Evolutionary conservation across 1,284 basidiomycete species (phyloP).

Genomic region (Ustilago shanxiensis): DNA sequence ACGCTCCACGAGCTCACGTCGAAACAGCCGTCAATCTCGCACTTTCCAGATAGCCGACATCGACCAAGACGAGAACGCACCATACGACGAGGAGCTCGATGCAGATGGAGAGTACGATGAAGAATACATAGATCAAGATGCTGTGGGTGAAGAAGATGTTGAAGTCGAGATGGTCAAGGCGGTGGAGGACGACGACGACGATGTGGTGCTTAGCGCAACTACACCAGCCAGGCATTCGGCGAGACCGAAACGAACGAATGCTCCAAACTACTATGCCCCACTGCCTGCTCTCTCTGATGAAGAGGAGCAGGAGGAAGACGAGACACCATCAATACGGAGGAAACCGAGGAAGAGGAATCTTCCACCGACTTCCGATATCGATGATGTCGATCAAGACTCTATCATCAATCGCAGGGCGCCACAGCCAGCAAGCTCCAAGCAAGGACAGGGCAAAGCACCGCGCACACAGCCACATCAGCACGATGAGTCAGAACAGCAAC

Average conservation of each 20-base stretch:
- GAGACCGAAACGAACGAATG: conserved; percentile 22
- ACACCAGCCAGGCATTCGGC: conserved; percentile 18
- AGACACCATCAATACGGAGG: conserved; percentile 27
- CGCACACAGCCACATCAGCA: not conserved
- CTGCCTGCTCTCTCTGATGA: conserved; percentile 25
- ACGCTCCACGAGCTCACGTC: conserved; percentile 9
- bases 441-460: conserved; percentile 7
- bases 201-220: not conserved
- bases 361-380: conserved; percentile 23
- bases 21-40: conserved; percentile 20
- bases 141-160: conserved; percentile 10
- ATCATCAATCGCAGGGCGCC: not conserved
- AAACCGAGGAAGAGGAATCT: conserved; percentile 10
- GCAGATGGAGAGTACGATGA: conserved; percentile 36
- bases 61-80: conserved; percentile 19
- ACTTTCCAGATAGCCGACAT: conserved; percentile 32
- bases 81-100: conserved; percentile 38
- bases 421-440: not conserved
- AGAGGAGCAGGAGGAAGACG: conserved; percentile 34
- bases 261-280: conserved; percentile 18
- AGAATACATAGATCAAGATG: conserved; percentile 24
- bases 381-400: conserved; percentile 5
- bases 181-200: not conserved
- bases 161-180: not conserved
- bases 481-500: not conserved